Evolutionary conservation across 257 asterid species (phyloP).

Genomic region (Solanum chilense): DNA sequence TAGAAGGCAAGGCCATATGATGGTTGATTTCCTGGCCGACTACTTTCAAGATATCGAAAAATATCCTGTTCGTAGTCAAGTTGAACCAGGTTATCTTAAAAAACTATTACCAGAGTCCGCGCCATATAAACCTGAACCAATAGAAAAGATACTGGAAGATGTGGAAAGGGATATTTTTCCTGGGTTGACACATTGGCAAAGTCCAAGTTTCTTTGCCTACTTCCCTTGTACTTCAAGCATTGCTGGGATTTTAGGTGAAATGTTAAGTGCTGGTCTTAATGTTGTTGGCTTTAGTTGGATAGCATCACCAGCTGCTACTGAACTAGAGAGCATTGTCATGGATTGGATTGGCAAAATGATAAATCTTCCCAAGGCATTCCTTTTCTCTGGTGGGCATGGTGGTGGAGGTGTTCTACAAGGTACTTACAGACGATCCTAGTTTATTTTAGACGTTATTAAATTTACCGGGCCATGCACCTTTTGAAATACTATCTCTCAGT

Average conservation of each 20-base stretch:
- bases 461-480: too few relatives aligned
- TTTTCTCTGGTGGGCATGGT: neutral
- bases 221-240: neutral
- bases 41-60: slow-evolving; percentile 28
- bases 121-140: slow-evolving; percentile 41
- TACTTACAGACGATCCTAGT: neutral
- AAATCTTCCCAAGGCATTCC: neutral
- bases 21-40: too few relatives aligned
- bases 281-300: slow-evolving; percentile 13
- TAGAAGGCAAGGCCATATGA: too few relatives aligned
- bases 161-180: slow-evolving; percentile 55
- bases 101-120: slow-evolving; percentile 43
- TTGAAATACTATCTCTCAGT: too few relatives aligned
- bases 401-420: slow-evolving; percentile 18
- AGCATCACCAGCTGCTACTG: slow-evolving; percentile 13
- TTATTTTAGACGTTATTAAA: too few relatives aligned
- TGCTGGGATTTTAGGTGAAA: slow-evolving; percentile 2
- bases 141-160: slow-evolving; percentile 45
- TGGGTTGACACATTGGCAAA: slow-evolving; percentile 26
- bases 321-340: neutral
- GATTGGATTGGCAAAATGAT: slow-evolving; percentile 2
- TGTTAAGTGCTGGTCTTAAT: neutral
- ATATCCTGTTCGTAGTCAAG: slow-evolving; percentile 62
- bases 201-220: slow-evolving; percentile 11
- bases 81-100: slow-evolving; percentile 1